Base-by-base conservation (phyloP, 2,329 filamentous ascomycete genomes). In the Neonectria coccinea region DNA sequence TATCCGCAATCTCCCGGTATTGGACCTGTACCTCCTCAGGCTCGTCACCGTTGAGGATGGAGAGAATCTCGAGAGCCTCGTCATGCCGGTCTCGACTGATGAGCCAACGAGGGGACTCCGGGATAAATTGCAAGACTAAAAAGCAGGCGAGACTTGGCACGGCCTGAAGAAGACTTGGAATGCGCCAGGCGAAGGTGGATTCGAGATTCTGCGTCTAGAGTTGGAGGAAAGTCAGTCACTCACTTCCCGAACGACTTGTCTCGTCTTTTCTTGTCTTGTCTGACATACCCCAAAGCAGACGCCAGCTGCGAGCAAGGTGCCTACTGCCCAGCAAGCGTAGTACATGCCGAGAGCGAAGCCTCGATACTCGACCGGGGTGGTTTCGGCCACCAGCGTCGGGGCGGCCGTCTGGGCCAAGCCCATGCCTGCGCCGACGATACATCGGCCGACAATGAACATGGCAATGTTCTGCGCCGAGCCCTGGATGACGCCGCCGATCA, bases 11-110 rank as follows among this genome's bases (percentile, higher is more conserved):
- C 33, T 65, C 65, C 2, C 59, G 48, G 55, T 65, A 67, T 29
- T 67, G 62, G 14, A 62, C 27, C 5, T 62, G 62, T 0, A 65
- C 65, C 4, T 61, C 51, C 5, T 59, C 54, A 2, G 29, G 47
- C 5, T 29, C 27, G 20, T 33, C 22, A 2, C 60, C 63, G 16
- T 66, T 63, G 16, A 66, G 29, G 29, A 47, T 64, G 42, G 47
- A 58, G 5, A 71, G 57, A 14, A 70, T 62, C 33, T 70, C 65
- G 8, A 70, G 65, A 29, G 64, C 69, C 22, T 64, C 56, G 2
- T 64, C 61, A 20, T 52, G 42, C 7, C 56, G 61, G 16, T 56
- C 61, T 16, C 59, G 25, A 16, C 52, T 41, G 12, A 59, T 58
- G 12, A 64, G 56, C 61, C 61, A 64, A n/a, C 61, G 61, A 16